Evolutionary conservation across 495 filamentous ascomycete species (phyloP).

Genomic region (Polyplosphaeria fusca): DNA sequence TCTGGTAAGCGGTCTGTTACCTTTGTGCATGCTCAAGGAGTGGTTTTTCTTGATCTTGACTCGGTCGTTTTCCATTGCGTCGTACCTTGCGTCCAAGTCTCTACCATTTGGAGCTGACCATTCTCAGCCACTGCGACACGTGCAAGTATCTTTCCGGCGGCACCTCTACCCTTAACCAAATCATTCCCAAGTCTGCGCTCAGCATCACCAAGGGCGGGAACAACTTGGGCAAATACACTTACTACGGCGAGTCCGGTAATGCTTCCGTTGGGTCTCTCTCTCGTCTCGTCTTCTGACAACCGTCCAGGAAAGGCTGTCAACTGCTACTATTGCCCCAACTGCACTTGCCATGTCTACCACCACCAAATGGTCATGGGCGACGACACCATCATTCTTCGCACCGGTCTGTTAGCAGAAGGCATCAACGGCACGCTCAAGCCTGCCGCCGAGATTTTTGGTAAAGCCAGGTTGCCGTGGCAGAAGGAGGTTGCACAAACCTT

Average conservation of each 20-base stretch:
- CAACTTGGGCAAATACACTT: constrained; percentile 47
- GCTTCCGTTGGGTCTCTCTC: too few relatives aligned
- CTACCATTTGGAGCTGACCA: neutral
- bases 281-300: too few relatives aligned
- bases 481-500: constrained; percentile 35
- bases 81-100: constrained; percentile 5
- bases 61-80: too few relatives aligned
- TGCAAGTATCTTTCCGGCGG: constrained; percentile 51
- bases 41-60: too few relatives aligned
- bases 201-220: constrained; percentile 49
- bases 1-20: too few relatives aligned
- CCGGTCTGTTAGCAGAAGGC: constrained; percentile 40
- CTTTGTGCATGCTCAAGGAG: too few relatives aligned
- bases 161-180: constrained; percentile 51
- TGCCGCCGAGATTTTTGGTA: constrained; percentile 32
- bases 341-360: constrained; percentile 52
- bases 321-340: constrained; percentile 56
- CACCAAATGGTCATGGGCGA: constrained; percentile 49
- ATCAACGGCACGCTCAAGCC: constrained; percentile 31
- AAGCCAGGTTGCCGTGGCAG: constrained; percentile 28
- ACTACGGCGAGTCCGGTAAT: constrained; percentile 52
- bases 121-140: constrained; percentile 49
- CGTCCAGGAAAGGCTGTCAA: constrained; percentile 47
- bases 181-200: constrained; percentile 47
- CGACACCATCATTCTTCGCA: constrained; percentile 50